phyloP scores from a whole-genome alignment of 1,284 basidiomycete species.

The Cryptococcus sp. region DNA sequence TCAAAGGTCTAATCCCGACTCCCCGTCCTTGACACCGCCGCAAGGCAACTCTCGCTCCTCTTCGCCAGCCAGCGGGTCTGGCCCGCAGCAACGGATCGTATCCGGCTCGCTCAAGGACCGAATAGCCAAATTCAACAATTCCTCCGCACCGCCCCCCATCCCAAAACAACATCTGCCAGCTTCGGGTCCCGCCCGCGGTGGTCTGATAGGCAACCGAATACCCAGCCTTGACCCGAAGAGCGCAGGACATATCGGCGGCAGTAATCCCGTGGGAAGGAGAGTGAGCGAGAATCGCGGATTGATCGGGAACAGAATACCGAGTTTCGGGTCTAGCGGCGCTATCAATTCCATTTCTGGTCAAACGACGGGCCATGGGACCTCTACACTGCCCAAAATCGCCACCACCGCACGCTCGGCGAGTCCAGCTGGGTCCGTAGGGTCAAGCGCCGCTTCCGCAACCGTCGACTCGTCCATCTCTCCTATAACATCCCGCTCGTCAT shows the following conservation, averaged over 20 bases:
- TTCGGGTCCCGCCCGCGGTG: slow-evolving; percentile 28
- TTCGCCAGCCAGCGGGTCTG: slow-evolving; percentile 17
- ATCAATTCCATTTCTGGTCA: slow-evolving; percentile 9
- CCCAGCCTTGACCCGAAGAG: slow-evolving; percentile 48
- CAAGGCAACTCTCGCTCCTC: slow-evolving; percentile 30
- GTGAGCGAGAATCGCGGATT: slow-evolving; percentile 42
- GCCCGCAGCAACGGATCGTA: slow-evolving; percentile 32
- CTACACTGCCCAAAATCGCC: not conserved
- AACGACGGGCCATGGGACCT: slow-evolving; percentile 11
- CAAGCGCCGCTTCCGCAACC: slow-evolving; percentile 25
- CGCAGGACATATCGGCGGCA: slow-evolving; percentile 30
- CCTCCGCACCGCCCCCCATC: slow-evolving; percentile 42
- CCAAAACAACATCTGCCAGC: slow-evolving; percentile 40
- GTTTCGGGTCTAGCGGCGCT: slow-evolving; percentile 7
- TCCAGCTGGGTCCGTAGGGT: slow-evolving; percentile 39
- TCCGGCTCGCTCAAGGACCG: slow-evolving; percentile 51
- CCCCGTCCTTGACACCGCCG: slow-evolving; percentile 23
- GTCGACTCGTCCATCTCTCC: slow-evolving; percentile 31
- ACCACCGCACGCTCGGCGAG: slow-evolving; percentile 24
- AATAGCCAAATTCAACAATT: slow-evolving; percentile 52
- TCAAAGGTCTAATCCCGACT: slow-evolving; percentile 17
- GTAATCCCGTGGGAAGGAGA: slow-evolving; percentile 22
- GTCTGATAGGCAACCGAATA: slow-evolving; percentile 49
- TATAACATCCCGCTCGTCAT: slow-evolving; percentile 34
- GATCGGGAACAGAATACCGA: slow-evolving; percentile 50